phyloP scores from a whole-genome alignment of 1,284 basidiomycete species.

The Cutaneotrichosporon daszewskae region DNA sequence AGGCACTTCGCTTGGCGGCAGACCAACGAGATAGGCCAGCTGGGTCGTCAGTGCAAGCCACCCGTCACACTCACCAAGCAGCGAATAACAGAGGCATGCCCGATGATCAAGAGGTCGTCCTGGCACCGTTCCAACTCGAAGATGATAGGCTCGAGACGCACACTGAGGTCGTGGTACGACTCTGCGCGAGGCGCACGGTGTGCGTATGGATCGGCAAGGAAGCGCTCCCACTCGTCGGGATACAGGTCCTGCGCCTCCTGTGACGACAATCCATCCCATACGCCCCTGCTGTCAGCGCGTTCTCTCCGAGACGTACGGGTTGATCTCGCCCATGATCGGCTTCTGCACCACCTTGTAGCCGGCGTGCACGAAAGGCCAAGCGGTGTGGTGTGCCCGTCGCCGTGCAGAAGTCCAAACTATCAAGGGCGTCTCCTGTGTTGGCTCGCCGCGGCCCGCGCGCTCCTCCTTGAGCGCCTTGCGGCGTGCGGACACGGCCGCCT shows the following conservation, averaged over 20 bases:
- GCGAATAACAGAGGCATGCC: slow-evolving; percentile 93
- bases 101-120: slow-evolving; percentile 70
- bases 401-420: slow-evolving; percentile 96
- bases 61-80: no score
- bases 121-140: slow-evolving; percentile 75
- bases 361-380: slow-evolving; percentile 79
- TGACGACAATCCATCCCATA: slow-evolving; percentile 89
- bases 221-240: slow-evolving; percentile 89
- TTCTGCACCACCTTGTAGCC: slow-evolving; percentile 83
- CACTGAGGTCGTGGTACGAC: slow-evolving; percentile 82
- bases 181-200: slow-evolving; percentile 88
- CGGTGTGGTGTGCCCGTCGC: slow-evolving; percentile 85
- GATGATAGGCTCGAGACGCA: slow-evolving; percentile 73
- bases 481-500: slow-evolving; percentile 74
- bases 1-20: slow-evolving; percentile 94
- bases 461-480: slow-evolving; percentile 56
- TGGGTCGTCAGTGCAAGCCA: no score
- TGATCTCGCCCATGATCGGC: slow-evolving; percentile 94
- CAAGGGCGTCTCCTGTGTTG: slow-evolving; percentile 57
- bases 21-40: slow-evolving; percentile 81
- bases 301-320: slow-evolving; percentile 58
- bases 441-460: slow-evolving; percentile 55
- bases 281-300: slow-evolving; percentile 53
- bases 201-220: slow-evolving; percentile 86
- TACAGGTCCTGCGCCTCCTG: slow-evolving; percentile 85